Base-by-base conservation (phyloP, 1,139 yeast genomes). In the Candida glucosophila region DNA sequence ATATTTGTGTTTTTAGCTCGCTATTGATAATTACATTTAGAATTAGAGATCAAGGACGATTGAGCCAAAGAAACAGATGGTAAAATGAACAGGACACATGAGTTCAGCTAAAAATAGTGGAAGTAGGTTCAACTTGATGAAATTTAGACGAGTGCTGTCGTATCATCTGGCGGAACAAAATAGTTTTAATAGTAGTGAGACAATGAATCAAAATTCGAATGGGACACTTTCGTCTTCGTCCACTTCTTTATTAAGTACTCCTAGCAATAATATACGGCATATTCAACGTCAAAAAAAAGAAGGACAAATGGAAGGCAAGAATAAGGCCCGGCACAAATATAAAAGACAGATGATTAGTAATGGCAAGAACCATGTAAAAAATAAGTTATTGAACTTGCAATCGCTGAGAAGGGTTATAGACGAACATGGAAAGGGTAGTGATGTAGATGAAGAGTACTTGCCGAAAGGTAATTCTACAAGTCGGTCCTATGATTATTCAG, bases 191-290 rank as follows among this genome's bases (percentile, higher is more conserved):
- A 42, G 42, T 2, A 43, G 44, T 31, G 48, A 43, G 16, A 32
- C 47, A 5, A 34, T 43, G 12, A 30, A 43, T 23, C 41, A 46
- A 25, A 31, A 40, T 20, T 49, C 56, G 21, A 49, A 55, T 21
- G 29, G 58, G 24, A 44, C 55, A 3, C 35, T 49, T 5, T 41
- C 49, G 16, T 52, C 58, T 6, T 54, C 63, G 3, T 55, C 64
- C 1, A 30, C 37, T 3, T 52, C 59, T 4, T 52, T 53, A 36
- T 41, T 55, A 17, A 52, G 58, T 28, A 50, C 59, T 2, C 61
- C 61, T 5, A 52, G 58, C 28, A 52, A 52, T 27, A 44, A 49
- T 26, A 50, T 51, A 22, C 37, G 55, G 25, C 43, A 37, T 23
- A 35, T 34, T 15, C 30, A 31, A 24, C 30, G 33, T 21, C 36